phyloP scores from a whole-genome alignment of 139 green algal genomes.

The Microglena sp. region DNA sequence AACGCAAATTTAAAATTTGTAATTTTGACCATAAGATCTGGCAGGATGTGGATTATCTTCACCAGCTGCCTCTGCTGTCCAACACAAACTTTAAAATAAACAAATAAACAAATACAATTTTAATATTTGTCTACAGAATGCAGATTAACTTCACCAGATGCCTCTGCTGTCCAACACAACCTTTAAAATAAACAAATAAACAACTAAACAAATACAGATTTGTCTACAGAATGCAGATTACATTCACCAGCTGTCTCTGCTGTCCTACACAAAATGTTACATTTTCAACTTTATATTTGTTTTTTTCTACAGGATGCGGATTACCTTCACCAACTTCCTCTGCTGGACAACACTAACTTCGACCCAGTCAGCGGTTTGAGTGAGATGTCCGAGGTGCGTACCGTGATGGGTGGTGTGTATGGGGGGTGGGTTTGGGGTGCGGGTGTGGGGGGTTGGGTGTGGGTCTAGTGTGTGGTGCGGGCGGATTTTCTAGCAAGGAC shows the following conservation, averaged over 20 bases:
- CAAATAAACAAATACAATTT: no score
- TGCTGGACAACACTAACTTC: conserved; percentile 3
- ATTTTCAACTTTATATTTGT: no score
- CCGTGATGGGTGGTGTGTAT: background rate
- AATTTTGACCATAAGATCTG: no score
- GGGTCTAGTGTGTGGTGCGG: background rate
- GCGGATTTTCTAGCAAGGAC: background rate
- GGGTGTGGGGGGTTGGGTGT: background rate
- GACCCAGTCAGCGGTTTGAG: conserved; percentile 1
- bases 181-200: background rate
- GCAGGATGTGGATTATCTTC: no score
- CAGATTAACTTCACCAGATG: no score
- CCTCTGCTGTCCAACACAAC: background rate
- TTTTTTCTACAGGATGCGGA: no score
- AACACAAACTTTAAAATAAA: no score
- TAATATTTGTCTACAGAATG: background rate
- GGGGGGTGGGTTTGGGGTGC: background rate
- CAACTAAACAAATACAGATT: background rate
- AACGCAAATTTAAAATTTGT: no score
- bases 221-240: background rate
- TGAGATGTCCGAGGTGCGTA: background rate
- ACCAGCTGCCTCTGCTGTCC: no score
- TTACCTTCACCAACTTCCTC: conserved; percentile 7
- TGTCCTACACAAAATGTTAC: no score
- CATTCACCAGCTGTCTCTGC: background rate